Base-by-base conservation (phyloP, 176 grass and related monocot genomes). In the Rhipidocladum racemiflorum region DNA sequence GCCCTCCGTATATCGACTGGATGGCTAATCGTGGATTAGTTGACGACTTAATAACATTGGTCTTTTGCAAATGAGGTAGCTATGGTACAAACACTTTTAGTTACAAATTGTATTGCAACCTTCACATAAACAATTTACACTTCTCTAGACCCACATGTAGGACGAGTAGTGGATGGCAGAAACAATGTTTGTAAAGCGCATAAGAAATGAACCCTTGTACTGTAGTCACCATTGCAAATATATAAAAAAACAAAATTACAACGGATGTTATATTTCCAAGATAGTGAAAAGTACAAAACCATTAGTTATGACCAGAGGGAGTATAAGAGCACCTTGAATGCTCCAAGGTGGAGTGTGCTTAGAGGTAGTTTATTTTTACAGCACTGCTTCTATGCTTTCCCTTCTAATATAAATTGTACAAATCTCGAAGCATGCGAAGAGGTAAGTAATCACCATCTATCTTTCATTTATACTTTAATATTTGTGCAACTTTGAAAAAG, bases 311-410 rank as follows among this genome's bases (percentile, higher is more conserved):
- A 45, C 51, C 34, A 44, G 45, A 85, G n/a, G 32, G 32, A 79
- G 18, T 75, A 17, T 35, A 12, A 73, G 13, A 76, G 32, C 44
- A 87, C 36, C 30, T 70, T 30, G 42, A 34, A 36, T 82, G 53
- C 64, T 83, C 55, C 34, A 70, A 70, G 53, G 18, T 76, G 71
- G 29, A 60, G 17, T 29, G 29, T 68, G 30, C 39, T 68, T 82
- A 67, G 8, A 50, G 63, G 25, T 45, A 65, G 15, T 83, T 77
- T 53, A 34, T 39, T 39, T 77, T n/a, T n/a, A n/a, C n/a, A n/a
- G n/a, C n/a, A n/a, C n/a, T n/a, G n/a, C n/a, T n/a, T n/a, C n/a
- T n/a, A n/a, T n/a, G n/a, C n/a, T n/a, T n/a, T n/a, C n/a, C n/a
- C n/a, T n/a, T n/a, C n/a, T n/a, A n/a, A n/a, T n/a, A n/a, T n/a